Percentiles rank a stretch among this genome's conserved stretches.
Conservation (phyloP, 352 stramenopile species). For the Globisporangium radiosum region DNA sequence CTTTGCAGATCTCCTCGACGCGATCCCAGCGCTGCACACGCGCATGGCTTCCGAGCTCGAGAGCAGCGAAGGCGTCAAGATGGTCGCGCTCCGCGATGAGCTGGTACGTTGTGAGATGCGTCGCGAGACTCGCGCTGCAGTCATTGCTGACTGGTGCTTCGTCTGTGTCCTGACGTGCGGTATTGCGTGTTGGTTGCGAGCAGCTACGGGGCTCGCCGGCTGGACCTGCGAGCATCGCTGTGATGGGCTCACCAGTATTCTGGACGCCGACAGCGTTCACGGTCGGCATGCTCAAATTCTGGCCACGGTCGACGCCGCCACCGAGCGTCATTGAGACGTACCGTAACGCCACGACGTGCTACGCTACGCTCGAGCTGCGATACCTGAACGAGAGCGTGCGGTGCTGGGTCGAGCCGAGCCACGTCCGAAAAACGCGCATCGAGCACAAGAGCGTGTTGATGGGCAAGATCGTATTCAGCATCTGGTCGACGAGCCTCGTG, state of each 20-base stretch:
- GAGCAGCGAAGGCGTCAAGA: constrained; percentile 1
- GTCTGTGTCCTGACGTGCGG: not conserved
- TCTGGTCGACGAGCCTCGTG: constrained; percentile 34
- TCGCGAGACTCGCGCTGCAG: no score
- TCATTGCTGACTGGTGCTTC: not conserved
- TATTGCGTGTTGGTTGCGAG: not conserved
- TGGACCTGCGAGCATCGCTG: constrained; percentile 3
- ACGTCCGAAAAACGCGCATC: constrained; percentile 13
- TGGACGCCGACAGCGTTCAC: constrained; percentile 21
- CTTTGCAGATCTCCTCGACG: constrained; percentile 11
- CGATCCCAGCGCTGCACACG: constrained; percentile 11
- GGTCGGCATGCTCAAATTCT: constrained; percentile 17
- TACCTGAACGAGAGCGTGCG: constrained; percentile 28
- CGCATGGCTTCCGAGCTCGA: constrained; percentile 16
- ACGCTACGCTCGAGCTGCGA: constrained; percentile 25
- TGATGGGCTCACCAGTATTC: constrained; percentile 21
- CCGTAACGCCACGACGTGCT: constrained; percentile 23
- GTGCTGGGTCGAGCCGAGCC: constrained; percentile 32
- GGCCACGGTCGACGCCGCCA: constrained; percentile 26
- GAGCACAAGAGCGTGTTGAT: constrained; percentile 19
- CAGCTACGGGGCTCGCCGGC: constrained; percentile 17
- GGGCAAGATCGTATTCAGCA: constrained; percentile 28
- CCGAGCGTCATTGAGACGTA: constrained; percentile 27
- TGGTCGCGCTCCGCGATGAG: constrained; percentile 8
- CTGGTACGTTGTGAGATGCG: constrained; percentile 3